Base-by-base conservation (phyloP, 2,329 filamentous ascomycete species). In the Penicillium sp. region DNA sequence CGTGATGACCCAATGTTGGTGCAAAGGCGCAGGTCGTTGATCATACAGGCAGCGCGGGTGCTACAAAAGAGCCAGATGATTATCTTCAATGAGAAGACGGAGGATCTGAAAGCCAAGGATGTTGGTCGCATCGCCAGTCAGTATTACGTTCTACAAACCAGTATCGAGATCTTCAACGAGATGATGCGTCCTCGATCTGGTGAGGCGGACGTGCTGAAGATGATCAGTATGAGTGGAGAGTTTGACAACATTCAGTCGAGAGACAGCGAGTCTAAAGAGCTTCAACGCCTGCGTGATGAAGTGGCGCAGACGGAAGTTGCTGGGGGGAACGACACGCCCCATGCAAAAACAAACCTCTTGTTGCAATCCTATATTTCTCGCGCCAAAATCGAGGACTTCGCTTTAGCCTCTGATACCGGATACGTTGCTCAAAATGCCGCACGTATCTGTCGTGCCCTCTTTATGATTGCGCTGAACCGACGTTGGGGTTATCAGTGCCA, bases 31-130 rank as follows among this genome's bases (percentile, higher is more conserved):
- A 83, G 91, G 3, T 85, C 93, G 57, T 77, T 99, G 44, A 87
- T 93, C 46, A 90, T 95, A 37, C 86, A 95, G 61, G 93, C 93
- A 19, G 93, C 93, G 0, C 80, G 85, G 36, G 88, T 89, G 4
- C 75, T 99, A 36, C 91, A 96, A 64, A 81, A 91, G 64, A 95
- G 89, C 60, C 93, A 99, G 71, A 99, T 99, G 95, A 93, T 99
- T 63, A 93, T 99, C 49, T 99, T 92, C 76, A 96, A 99, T 58
- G 93, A 97, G 64, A 82, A 78, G 14, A 99, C 92, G 0, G 92
- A 96, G 59, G 92, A 96, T 62, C 80, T 99, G 8, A 84, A 89
- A 51, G 88, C 90, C 52, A 99, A 99, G 68, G 92, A 99, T 62
- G 87, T 97, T 42, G 93, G 93, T 3, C 85, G 93, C 13, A 99